These are phyloP conservation scores for Diaporthe sp. DNA, from an alignment of 2,329 filamentous ascomycete species.

Conservation along the genomic window DNA sequence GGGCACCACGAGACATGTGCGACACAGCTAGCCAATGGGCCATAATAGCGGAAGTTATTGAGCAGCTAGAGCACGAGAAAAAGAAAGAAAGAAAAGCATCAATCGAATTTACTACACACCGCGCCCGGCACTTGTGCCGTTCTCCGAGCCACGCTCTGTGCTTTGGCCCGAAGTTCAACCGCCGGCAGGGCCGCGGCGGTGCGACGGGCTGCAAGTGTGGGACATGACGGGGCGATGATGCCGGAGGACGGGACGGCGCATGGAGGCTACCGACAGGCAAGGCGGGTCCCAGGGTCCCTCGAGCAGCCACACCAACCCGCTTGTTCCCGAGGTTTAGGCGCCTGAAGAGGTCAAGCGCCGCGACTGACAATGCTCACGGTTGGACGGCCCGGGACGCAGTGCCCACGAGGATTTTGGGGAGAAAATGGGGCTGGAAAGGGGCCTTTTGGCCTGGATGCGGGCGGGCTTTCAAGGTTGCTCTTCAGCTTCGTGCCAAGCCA, in stretches of 20 bases:
- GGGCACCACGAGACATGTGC: background rate
- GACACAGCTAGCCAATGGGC: background rate
- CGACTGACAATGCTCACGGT: conserved; percentile 24
- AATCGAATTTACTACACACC: background rate
- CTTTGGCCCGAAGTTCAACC: conserved; percentile 30
- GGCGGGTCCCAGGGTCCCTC: background rate
- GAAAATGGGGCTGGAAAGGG: background rate
- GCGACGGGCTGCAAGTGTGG: conserved; percentile 28
- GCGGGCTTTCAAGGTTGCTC: background rate
- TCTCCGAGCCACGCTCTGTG: background rate
- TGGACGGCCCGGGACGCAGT: conserved; percentile 28
- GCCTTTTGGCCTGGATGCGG: background rate
- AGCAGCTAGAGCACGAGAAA: background rate
- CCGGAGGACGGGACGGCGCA: conserved; percentile 26
- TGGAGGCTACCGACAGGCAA: conserved; percentile 15
- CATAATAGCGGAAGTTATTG: background rate
- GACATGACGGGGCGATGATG: conserved; percentile 7
- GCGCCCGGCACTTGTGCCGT: background rate
- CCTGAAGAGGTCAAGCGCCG: conserved; percentile 28
- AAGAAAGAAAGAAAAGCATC: background rate
- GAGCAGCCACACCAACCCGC: background rate
- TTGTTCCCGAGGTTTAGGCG: conserved; percentile 34
- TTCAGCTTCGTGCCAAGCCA: conserved; percentile 10
- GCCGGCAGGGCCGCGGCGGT: conserved; percentile 31
- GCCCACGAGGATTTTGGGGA: background rate